Base-by-base conservation (phyloP, 2,329 filamentous ascomycete genomes). In the Cadophora gregata region DNA sequence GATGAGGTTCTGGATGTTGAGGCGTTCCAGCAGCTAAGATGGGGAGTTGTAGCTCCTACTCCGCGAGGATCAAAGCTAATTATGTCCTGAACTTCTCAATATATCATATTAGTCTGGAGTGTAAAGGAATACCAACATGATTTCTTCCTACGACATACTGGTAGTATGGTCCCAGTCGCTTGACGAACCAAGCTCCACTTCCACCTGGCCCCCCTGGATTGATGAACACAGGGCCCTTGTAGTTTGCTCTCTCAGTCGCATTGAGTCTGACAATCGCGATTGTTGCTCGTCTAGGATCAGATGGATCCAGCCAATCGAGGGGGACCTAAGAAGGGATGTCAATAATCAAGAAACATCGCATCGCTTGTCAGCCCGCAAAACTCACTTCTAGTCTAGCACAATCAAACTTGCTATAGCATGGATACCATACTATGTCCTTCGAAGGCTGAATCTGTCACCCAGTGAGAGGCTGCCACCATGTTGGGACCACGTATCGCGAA, bases 61-160 rank as follows among this genome's bases (percentile, higher is more conserved):
- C 84, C 84, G 25, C 84, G 79, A 1, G 83, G 83, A 60, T 86
- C 83, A 62, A 83, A 85, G 50, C 80, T 80, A 64, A 86, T 79
- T 1, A 86, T 78, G 58, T 86, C 83, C 74, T 83, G n/a, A 24
- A 2, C 2, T 25, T 53, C 76, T 80, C 12, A 63, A 59, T 42
- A n/a, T 59, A 33, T 14, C 38, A n/a, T 14, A 5, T n/a, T n/a
- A n/a, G 2, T 9, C 1, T 12, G 27, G 12, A 24, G 51, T 21
- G 33, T 4, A 5, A 38, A 33, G 27, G 12, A 24, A 9, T 4
- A 74, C 78, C 73, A 61, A 81, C 81, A 73, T 83, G 78, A 67
- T 84, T 83, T 9, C 76, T 75, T 10, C 83, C 84, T 0, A 83
- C 79, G 27, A 85, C 79, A 3, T 77, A 78, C 69, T 85, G 83